Evolutionary conservation across 2,329 filamentous ascomycete species (phyloP).

Genomic region (Mycosphaerella arachidis): DNA sequence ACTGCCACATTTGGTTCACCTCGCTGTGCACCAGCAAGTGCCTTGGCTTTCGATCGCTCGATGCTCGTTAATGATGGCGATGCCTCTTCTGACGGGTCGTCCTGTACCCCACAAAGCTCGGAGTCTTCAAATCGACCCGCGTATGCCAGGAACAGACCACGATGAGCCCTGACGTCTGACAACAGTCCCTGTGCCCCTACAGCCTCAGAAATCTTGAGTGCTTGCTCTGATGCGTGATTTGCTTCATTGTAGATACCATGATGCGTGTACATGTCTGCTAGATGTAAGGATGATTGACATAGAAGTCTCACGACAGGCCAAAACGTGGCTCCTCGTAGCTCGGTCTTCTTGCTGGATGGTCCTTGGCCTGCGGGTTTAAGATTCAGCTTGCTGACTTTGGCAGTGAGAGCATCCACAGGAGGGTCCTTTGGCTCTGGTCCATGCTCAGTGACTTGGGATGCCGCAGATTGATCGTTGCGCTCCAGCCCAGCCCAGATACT

Average conservation of each 20-base stretch:
- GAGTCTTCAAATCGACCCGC: constrained; percentile 28
- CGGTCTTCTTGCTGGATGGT: constrained; percentile 25
- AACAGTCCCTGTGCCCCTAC: constrained; percentile 16
- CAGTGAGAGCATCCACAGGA: constrained; percentile 15
- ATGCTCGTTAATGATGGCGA: constrained; percentile 12
- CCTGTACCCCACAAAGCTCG: constrained; percentile 26
- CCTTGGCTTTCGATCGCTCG: constrained; percentile 22
- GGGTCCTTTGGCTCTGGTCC: constrained; percentile 11
- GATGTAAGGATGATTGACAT: constrained; percentile 64
- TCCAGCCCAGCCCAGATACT: constrained; percentile 27
- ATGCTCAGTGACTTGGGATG: background rate
- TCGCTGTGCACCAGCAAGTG: constrained; percentile 17
- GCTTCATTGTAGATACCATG: constrained; percentile 86
- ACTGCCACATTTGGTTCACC: constrained; percentile 21
- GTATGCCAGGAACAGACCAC: constrained; percentile 21
- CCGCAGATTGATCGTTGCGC: background rate
- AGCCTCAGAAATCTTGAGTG: constrained; percentile 64
- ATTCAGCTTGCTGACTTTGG: constrained; percentile 32
- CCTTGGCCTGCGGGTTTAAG: constrained; percentile 27
- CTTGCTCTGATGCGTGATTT: constrained; percentile 80
- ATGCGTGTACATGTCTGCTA: constrained; percentile 75
- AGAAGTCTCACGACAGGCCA: constrained; percentile 76
- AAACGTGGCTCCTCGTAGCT: constrained; percentile 60
- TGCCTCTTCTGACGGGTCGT: constrained; percentile 1
- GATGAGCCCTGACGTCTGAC: constrained; percentile 18